Conservation (phyloP, 352 stramenopile species). For the Phytophthora hybrid region DNA sequence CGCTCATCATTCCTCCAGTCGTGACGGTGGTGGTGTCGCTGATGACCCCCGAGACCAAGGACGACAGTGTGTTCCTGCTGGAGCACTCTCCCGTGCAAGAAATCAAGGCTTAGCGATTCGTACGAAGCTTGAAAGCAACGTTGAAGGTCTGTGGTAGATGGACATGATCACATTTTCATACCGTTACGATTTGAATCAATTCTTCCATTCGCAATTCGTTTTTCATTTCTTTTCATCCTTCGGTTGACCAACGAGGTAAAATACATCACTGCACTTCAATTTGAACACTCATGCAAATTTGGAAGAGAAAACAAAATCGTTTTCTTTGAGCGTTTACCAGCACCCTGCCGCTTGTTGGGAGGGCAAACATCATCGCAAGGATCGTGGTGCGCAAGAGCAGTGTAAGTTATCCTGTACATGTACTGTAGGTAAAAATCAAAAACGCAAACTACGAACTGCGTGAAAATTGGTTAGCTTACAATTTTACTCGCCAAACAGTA, state of each 20-base stretch:
- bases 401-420: neutral
- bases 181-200: neutral
- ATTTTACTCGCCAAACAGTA: no score
- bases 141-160: neutral
- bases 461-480: neutral
- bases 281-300: no score
- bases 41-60: conserved; percentile 24
- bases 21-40: conserved; percentile 66
- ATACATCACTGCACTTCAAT: no score
- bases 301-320: no score
- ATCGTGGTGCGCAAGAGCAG: neutral
- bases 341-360: no score
- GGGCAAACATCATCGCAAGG: neutral
- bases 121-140: neutral
- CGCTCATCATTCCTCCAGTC: conserved; percentile 53
- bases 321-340: no score
- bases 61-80: conserved; percentile 20
- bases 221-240: neutral
- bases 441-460: neutral
- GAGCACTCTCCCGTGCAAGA: conserved; percentile 20
- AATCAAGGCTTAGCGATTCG: neutral
- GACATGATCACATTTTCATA: neutral
- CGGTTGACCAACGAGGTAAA: no score
- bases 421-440: no score
- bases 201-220: neutral